A percentile compares a stretch with the other conserved stretches of the same genome.
phyloP scores from a whole-genome alignment of 768 basidiomycete genomes.

The Leccinum aurantiacum region DNA sequence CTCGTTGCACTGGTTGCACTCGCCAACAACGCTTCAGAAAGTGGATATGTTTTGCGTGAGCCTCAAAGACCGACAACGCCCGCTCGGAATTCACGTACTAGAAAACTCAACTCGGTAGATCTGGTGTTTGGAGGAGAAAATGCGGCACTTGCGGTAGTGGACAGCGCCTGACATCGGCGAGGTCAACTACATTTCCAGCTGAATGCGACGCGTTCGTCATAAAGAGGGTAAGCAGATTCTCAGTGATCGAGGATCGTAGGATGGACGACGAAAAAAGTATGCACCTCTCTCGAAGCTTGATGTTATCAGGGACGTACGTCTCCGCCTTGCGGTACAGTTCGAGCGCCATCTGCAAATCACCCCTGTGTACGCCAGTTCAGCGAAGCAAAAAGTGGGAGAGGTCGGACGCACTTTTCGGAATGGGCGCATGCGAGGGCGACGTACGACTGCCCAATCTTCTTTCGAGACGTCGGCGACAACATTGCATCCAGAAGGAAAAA shows the following conservation, averaged over 20 bases:
- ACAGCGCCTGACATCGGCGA: conserved; percentile 62
- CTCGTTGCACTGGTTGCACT: conserved; percentile 60
- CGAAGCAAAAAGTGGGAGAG: not conserved
- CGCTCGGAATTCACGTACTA: conserved; percentile 41
- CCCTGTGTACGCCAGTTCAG: conserved; percentile 41
- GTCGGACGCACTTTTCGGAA: conserved; percentile 66
- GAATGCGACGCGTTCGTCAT: conserved; percentile 58
- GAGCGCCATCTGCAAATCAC: conserved; percentile 77
- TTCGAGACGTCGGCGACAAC: conserved; percentile 70
- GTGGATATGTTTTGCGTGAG: conserved; percentile 51
- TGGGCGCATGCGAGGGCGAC: conserved; percentile 80
- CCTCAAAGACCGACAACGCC: not conserved
- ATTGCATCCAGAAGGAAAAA: conserved; percentile 8
- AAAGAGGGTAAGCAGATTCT: conserved; percentile 77
- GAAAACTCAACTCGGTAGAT: conserved; percentile 68
- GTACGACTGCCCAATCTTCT: conserved; percentile 83
- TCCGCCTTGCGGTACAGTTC: conserved; percentile 82
- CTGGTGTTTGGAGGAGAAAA: conserved; percentile 37
- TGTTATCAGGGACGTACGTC: conserved; percentile 81
- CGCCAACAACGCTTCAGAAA: conserved; percentile 68
- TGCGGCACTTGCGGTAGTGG: conserved; percentile 72
- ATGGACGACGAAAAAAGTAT: conserved; percentile 59
- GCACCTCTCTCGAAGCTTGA: too few relatives aligned
- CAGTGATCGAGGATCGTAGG: conserved; percentile 51
- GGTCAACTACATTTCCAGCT: conserved; percentile 54